Base-by-base conservation (phyloP, 805 yeast species). In the Candida coquimbonensis region DNA sequence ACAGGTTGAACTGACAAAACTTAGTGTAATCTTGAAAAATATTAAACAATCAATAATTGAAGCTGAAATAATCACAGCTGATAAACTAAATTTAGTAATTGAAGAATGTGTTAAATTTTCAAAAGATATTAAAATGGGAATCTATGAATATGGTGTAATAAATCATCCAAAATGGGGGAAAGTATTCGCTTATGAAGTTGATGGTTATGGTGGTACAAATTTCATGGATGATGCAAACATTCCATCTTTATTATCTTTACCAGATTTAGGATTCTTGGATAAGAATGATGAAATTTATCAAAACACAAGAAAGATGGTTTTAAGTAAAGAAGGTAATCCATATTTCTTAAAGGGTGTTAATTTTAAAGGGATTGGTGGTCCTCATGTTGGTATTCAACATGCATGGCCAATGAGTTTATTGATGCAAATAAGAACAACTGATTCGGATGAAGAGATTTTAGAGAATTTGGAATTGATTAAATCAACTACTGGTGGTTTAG, bases 321-420 rank as follows among this genome's bases (percentile, higher is more conserved):
- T 87, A 21, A 70, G 80, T 3, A 77, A 75, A 45, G 55, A 64
- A 6, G 93, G 93, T 0, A 88, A 88, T 59, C 96, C 96, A 1
- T 88, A 86, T 62, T 88, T 66, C 55, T 65, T 85, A 38, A 61
- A 65, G 36, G 96, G 96, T 0, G 53, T 56, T 5, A 64, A 62
- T 50, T 83, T 89, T 57, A 72, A 74, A 52, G 96, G 96, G 0
- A 75, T 89, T 49, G 96, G 96, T 0, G 96, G 96, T 0, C 96
- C 96, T 0, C 96, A 88, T 61, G 77, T 88, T 37, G 96, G 96
- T 1, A 73, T 83, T 21, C 67, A 72, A 19, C 73, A 81, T 59
- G 95, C 95, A 0, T 88, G 96, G 96, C 96, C 96, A 13, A 83
- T 88, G 95, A 79, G 89, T 32, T 66, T 84, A n/a, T 65, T 87